A percentile compares a stretch with the other conserved stretches of the same genome.
phyloP scores from a whole-genome alignment of 305 asterid species.

The Solanum hybrid region DNA sequence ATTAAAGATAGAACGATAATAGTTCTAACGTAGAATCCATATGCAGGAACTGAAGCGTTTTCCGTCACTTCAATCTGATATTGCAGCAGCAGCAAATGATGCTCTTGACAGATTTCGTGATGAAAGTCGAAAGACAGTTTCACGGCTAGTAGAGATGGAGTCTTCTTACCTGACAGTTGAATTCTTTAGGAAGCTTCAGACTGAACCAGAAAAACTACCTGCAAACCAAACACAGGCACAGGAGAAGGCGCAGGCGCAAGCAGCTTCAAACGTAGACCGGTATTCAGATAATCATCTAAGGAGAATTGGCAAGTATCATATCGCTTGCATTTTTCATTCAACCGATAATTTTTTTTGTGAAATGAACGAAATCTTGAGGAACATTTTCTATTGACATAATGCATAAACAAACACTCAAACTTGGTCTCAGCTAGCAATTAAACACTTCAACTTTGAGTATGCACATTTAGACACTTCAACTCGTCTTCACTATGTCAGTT shows the following conservation, averaged over 20 bases:
- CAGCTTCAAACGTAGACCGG: conserved; percentile 52
- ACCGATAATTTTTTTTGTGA: neutral
- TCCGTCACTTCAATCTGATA: conserved; percentile 83
- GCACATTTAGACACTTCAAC: neutral
- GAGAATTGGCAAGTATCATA: conserved; percentile 49
- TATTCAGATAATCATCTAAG: conserved; percentile 66
- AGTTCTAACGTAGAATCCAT: conserved; percentile 3
- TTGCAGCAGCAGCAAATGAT: conserved; percentile 91
- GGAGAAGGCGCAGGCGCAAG: neutral
- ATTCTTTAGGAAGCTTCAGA: conserved; percentile 75
- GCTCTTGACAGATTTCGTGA: conserved; percentile 92
- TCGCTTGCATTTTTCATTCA: neutral
- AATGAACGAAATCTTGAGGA: neutral
- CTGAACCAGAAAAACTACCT: conserved; percentile 64
- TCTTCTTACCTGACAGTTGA: conserved; percentile 91
- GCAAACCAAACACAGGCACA: neutral
- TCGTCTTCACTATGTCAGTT: neutral
- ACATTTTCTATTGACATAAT: neutral
- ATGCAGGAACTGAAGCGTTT: conserved; percentile 83
- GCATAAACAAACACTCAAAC: neutral
- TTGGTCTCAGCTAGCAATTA: neutral
- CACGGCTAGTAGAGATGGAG: conserved; percentile 93
- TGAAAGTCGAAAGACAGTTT: conserved; percentile 84
- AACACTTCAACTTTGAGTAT: neutral
- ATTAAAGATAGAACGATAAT: neutral